Evolutionary conservation across 106 monocot species (phyloP).

Genomic region (Platanthera zijinensis): DNA sequence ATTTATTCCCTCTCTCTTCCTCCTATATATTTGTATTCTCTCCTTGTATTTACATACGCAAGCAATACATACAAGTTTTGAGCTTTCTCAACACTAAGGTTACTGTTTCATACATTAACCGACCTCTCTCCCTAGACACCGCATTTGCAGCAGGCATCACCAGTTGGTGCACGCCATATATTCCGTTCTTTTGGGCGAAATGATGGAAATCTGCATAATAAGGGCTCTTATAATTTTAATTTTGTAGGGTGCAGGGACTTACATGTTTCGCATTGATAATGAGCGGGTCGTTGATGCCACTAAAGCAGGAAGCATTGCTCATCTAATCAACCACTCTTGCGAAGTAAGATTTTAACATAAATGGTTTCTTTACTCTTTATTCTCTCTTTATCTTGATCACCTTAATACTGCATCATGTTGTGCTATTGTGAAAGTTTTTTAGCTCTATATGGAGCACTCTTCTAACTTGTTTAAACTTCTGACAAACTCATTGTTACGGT

Average conservation of each 20-base stretch:
- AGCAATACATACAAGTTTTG: too few species aligned
- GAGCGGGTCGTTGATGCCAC: constrained; percentile 98
- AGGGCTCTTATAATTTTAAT: not conserved
- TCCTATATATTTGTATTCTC: too few species aligned
- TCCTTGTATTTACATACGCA: too few species aligned
- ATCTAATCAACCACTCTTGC: constrained; percentile 96
- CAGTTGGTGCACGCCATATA: not conserved
- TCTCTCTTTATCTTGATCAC: not conserved
- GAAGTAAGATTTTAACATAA: constrained; percentile 54
- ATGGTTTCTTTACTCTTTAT: not conserved
- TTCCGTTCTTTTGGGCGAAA: not conserved
- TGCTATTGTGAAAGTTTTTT: not conserved
- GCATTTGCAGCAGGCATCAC: too few species aligned
- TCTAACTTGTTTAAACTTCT: not conserved
- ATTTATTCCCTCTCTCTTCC: too few species aligned
- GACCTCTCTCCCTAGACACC: too few species aligned
- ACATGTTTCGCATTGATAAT: constrained; percentile 95
- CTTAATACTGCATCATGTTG: not conserved
- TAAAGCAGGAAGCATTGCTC: constrained; percentile 91
- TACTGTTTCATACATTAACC: too few species aligned
- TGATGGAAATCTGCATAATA: not conserved
- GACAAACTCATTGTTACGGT: not conserved
- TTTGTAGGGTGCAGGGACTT: constrained; percentile 96
- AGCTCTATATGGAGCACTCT: not conserved
- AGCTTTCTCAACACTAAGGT: too few species aligned